Evolutionary conservation across 2,329 filamentous ascomycete genomes (phyloP), one percentile per base, ranked within the genome.

Genomic region (Paraconiothyrium brasiliense): DNA sequence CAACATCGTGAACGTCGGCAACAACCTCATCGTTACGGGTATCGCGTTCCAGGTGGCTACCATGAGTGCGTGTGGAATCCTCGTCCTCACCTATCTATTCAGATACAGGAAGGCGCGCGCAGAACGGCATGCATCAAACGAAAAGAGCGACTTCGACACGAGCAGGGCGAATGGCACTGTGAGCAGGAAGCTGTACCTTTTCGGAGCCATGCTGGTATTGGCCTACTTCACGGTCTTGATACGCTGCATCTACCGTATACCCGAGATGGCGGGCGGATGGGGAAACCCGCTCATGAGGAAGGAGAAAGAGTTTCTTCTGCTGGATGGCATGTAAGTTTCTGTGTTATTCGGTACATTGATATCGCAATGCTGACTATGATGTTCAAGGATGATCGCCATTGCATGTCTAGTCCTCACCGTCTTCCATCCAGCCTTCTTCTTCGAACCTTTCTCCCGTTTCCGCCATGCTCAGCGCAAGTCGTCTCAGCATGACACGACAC

Each of bases 11-110:
- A 72, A 83, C 39, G 71, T 80, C 3, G 85, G 85, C 2, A 82
- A 84, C 47, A 73, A 85, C 62, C 80, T 87, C 58, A 86, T 87
- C 73, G 82, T 87, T 52, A 81, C 84, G 0, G 86, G 86, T 59
- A 82, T 88, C 22, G 80, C 81, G 0, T 83, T 83, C 64, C 86
- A 88, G 72, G 85, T 88, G 14, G 79, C 79, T 6, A 84, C 84
- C 1, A 62, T 60, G 65, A 56, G 24, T n/a, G 52, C 16, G 4
- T 55, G 52, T n/a, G 52, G 52, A n/a, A 7, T 55, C 3, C n/a
- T 55, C 13, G 52, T 55, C 20, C 24, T 46, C 27, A 16, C 22
- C 24, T 55, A 46, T 13, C 27, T 55, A 2, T 55, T 24, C 24
- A 44, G 52, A 24, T 55, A 55, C 27, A 22, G 39, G n/a, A 46